A percentile compares a stretch with the other conserved stretches of the same genome.
phyloP scores from a whole-genome alignment of 768 basidiomycete genomes.

The Jaapia argillacea region DNA sequence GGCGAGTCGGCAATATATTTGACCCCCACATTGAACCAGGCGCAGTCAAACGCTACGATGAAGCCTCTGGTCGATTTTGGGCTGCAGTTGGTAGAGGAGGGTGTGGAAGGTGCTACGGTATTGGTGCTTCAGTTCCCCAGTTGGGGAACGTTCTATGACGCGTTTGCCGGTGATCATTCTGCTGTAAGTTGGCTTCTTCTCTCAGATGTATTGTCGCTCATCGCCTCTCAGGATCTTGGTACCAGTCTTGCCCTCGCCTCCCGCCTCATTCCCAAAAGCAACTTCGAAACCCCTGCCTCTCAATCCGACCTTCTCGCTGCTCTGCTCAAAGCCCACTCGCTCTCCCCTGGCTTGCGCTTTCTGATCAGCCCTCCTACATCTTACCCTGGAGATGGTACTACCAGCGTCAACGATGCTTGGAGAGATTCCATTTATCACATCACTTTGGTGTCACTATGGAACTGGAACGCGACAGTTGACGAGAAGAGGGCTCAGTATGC shows the following conservation, averaged over 20 bases:
- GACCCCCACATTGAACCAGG: slow-evolving; percentile 5
- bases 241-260: slow-evolving; percentile 31
- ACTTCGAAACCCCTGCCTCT: slow-evolving; percentile 22
- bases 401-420: slow-evolving; percentile 37
- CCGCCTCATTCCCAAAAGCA: slow-evolving; percentile 29
- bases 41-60: slow-evolving; percentile 5
- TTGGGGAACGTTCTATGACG: slow-evolving; percentile 29
- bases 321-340: slow-evolving; percentile 24
- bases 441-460: slow-evolving; percentile 32
- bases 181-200: slow-evolving; percentile 18
- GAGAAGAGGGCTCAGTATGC: slow-evolving; percentile 26
- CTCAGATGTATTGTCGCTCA: neutral
- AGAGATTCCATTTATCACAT: slow-evolving; percentile 34
- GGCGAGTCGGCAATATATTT: slow-evolving; percentile 9
- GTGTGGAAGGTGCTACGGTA: slow-evolving; percentile 13
- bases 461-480: slow-evolving; percentile 31
- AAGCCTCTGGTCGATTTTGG: slow-evolving; percentile 6
- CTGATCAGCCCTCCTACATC: slow-evolving; percentile 27
- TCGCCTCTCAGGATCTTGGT: slow-evolving; percentile 24
- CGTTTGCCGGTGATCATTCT: slow-evolving; percentile 25
- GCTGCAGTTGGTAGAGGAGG: slow-evolving; percentile 1
- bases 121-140: slow-evolving; percentile 30
- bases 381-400: slow-evolving; percentile 22
- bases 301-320: slow-evolving; percentile 24
- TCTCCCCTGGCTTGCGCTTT: slow-evolving; percentile 30